Evolutionary conservation across 139 green algal species (phyloP), one percentile per base, ranked within the genome.

Genomic region (Tetraselmis chui): DNA sequence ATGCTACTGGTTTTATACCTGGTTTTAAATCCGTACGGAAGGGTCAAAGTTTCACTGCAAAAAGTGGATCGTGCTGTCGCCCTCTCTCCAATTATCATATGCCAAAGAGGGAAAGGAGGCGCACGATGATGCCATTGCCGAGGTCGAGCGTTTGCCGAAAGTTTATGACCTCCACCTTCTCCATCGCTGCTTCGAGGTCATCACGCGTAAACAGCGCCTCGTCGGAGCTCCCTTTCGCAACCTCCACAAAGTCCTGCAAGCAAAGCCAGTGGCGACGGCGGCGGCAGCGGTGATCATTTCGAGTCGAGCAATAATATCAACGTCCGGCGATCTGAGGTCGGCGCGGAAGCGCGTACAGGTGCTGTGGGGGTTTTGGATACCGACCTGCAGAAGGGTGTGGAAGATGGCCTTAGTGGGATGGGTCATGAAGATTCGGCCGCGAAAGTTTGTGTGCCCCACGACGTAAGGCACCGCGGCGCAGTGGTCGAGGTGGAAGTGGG

Each of bases 401-500:
- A 94, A 97, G 76, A 99, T 97, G 26, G 95, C 96, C 84, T 98
- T 98, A 45, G 97, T 99, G 29, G 96, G 90, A 88, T 99, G 97
- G 22, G 97, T 99, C 97, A 99, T 99, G 84, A 98, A 96, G 67
- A 99, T 91, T 22, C 91, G 89, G 0, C 97, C 97, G 83, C 95
- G 95, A 87, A 99, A 99, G 75, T 86, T 90, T 0, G 96, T 99
- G 79, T 94, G 91, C 11, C 86, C 84, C 0, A 97, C 84, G 22
- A 99, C 89, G 80, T 95, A 98, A 0, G 96, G 96, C 59, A 99
- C 89, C 23, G 96, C 95, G 11, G 96, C 96, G 85, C 93, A 97
- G 87, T 99, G 96, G 88, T 99, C 96, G 31, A 98, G 89, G 83
- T 99, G 96, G 79, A 99, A 99, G 87, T 99, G 97, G 0, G 97